These are phyloP conservation scores for Monosporascus sp. DNA, from an alignment of 2,329 filamentous ascomycete genomes.

Conservation along the genomic window DNA sequence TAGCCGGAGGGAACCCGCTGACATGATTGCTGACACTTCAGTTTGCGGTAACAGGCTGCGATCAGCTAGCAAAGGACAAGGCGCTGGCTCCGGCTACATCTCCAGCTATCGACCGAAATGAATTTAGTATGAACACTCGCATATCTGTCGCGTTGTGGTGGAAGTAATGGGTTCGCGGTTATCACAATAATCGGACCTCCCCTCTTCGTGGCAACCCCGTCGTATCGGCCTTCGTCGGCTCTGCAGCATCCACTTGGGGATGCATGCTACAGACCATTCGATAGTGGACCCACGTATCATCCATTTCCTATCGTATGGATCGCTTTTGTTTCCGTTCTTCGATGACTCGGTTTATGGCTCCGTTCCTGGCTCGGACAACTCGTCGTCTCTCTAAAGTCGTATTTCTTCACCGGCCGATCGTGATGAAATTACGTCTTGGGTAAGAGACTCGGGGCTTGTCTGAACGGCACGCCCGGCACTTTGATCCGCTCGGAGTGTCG, in stretches of 20 bases:
- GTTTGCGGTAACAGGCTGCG: conserved; percentile 82
- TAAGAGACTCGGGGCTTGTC: conserved; percentile 15
- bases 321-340: conserved; percentile 33
- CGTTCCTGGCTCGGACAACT: conserved; percentile 29
- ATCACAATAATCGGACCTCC: conserved; percentile 15
- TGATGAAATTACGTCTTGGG: conserved; percentile 10
- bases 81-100: conserved; percentile 34
- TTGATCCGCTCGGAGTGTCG: conserved; percentile 24
- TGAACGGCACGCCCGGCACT: conserved; percentile 37
- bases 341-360: conserved; percentile 30
- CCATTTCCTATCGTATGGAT: conserved; percentile 29
- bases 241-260: conserved; percentile 13
- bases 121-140: conserved; percentile 22
- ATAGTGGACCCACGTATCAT: conserved; percentile 16
- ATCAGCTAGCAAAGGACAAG: conserved; percentile 68
- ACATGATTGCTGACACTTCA: conserved; percentile 75
- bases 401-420: conserved; percentile 10
- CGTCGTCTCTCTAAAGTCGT: conserved; percentile 13
- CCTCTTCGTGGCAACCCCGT: conserved; percentile 17
- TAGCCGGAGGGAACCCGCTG: conserved; percentile 66
- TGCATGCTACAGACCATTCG: conserved; percentile 15
- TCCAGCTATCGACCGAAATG: conserved; percentile 39
- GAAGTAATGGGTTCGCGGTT: conserved; percentile 15
- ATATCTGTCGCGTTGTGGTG: conserved; percentile 18
- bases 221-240: conserved; percentile 15